These are phyloP conservation scores for Herpetomonas tarakana DNA, from an alignment of 208 protist species.

Conservation along the genomic window DNA sequence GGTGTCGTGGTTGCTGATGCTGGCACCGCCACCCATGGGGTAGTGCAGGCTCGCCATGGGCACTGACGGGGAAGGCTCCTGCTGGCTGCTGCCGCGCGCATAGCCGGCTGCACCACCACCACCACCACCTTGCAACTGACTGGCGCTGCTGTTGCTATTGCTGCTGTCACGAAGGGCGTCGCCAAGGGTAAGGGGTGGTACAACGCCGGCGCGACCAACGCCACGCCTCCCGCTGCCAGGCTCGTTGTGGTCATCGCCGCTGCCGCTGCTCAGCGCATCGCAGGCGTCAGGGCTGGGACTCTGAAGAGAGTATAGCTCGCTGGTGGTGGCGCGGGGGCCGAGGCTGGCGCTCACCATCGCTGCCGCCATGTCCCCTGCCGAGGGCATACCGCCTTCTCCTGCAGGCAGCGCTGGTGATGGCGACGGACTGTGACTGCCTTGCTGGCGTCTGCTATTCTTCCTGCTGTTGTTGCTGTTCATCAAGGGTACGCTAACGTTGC, in stretches of 20 bases:
- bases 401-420: no score
- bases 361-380: not conserved
- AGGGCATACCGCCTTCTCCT: no score
- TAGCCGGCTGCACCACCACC: no score
- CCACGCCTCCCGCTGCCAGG: no score
- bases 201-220: no score
- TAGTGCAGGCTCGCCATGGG: not conserved
- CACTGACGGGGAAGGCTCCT: not conserved
- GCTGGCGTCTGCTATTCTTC: no score
- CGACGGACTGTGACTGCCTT: no score
- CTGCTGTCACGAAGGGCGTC: not conserved
- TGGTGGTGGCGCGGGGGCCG: not conserved
- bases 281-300: constrained; percentile 1
- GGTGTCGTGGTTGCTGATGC: constrained; percentile 2
- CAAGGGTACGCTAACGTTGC: no score
- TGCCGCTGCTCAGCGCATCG: not conserved
- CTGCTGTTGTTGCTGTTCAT: no score
- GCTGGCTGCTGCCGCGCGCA: constrained; percentile 7
- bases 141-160: not conserved
- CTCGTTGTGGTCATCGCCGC: not conserved
- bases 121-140: no score
- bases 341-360: not conserved
- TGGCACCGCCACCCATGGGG: no score
- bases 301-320: not conserved
- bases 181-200: not conserved